Evolutionary conservation across 176 grass and related monocot species (phyloP).

Genomic region (Lolium perenne): DNA sequence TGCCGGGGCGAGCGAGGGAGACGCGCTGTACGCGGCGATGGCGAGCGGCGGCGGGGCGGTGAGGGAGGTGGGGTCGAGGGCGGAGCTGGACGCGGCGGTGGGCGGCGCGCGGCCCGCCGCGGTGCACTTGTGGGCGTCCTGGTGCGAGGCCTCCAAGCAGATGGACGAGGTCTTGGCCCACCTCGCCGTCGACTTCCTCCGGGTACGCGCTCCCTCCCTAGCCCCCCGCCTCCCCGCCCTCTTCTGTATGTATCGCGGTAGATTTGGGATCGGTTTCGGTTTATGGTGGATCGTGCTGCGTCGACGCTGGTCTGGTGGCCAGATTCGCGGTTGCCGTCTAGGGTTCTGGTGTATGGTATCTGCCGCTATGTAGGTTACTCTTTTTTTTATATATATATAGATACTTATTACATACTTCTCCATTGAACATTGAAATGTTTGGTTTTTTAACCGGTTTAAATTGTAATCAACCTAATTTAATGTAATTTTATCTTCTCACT

Average conservation of each 20-base stretch:
- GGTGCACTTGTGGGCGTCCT: conserved; percentile 92
- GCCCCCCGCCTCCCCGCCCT: not conserved
- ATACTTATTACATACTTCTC: no score
- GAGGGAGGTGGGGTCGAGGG: no score
- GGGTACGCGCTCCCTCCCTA: conserved; percentile 46
- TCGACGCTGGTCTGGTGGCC: not conserved
- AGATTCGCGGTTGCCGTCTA: not conserved
- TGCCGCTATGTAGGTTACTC: not conserved
- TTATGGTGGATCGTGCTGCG: not conserved
- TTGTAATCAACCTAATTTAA: no score
- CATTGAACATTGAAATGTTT: no score
- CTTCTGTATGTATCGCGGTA: not conserved
- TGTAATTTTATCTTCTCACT: no score
- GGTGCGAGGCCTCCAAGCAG: conserved; percentile 99
- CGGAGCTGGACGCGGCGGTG: no score
- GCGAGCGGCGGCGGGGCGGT: no score
- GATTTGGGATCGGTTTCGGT: conserved; percentile 23
- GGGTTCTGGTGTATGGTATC: conserved; percentile 16
- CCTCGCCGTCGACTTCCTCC: conserved; percentile 86
- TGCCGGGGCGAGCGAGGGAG: no score
- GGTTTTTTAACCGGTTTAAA: no score
- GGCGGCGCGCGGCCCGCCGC: conserved; percentile 53
- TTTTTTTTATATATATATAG: no score
- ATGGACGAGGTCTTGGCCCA: conserved; percentile 98
- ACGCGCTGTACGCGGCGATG: no score